A percentile compares a stretch with the other conserved stretches of the same genome.
Evolutionary conservation across 164 flowering plant genomes (phyloP).

Genomic region (Aristolochia californica): DNA sequence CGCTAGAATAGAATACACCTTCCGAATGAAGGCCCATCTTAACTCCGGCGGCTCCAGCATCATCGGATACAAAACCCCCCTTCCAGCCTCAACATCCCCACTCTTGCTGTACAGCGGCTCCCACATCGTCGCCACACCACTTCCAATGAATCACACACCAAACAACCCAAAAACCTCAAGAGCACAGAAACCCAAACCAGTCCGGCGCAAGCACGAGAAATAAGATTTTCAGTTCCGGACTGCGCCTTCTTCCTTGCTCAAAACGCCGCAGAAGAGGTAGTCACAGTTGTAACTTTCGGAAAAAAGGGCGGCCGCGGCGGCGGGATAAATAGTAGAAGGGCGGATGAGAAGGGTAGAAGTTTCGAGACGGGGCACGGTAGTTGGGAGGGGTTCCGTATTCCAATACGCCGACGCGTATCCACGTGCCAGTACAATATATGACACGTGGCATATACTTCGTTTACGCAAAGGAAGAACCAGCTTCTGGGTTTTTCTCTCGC

Average conservation of each 20-base stretch:
- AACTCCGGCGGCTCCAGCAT: slow-evolving; percentile 62
- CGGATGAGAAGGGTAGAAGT: background rate
- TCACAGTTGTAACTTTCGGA: background rate
- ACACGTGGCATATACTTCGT: too few relatives aligned
- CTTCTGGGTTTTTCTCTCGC: too few relatives aligned
- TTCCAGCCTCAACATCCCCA: slow-evolving; percentile 38
- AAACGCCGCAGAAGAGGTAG: too few relatives aligned
- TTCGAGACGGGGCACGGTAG: background rate
- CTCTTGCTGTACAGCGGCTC: slow-evolving; percentile 7
- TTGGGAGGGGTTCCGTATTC: background rate
- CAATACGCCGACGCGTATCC: too few relatives aligned
- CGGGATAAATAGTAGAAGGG: background rate
- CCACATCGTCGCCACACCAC: slow-evolving; percentile 15
- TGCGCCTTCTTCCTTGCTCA: too few relatives aligned
- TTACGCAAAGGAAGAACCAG: too few relatives aligned
- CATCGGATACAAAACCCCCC: slow-evolving; percentile 37
- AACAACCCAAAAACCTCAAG: background rate
- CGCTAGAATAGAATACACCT: slow-evolving; percentile 45
- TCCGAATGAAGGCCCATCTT: slow-evolving; percentile 74
- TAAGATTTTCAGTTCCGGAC: background rate
- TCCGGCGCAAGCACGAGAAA: background rate
- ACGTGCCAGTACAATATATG: too few relatives aligned
- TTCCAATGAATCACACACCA: background rate
- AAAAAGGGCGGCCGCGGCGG: too few relatives aligned
- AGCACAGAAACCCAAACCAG: background rate